Percentiles rank a stretch among this genome's conserved stretches.
These are phyloP conservation scores for Naegleria lovaniensis DNA, from an alignment of 208 protist genomes.

Conservation along the genomic window DNA sequence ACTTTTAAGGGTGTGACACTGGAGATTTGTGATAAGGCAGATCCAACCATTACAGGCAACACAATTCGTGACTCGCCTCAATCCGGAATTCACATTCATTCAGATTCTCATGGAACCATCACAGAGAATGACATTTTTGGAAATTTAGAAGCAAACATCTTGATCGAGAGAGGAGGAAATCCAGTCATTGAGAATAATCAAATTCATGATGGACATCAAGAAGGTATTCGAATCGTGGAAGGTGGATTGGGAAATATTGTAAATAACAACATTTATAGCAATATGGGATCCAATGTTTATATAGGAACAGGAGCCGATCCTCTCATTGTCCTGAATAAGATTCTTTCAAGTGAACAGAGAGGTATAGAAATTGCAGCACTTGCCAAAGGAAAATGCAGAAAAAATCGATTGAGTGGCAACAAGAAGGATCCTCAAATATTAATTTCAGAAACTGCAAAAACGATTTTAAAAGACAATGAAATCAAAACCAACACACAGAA, in stretches of 20 bases:
- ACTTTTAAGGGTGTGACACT: not conserved
- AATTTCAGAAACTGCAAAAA: not conserved
- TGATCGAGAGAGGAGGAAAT: not conserved
- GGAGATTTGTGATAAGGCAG: not conserved
- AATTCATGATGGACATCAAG: not conserved
- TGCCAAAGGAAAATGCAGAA: not conserved
- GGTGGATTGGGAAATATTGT: not conserved
- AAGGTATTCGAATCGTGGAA: not conserved
- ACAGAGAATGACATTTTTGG: not conserved
- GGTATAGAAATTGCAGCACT: not conserved
- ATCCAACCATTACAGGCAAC: not conserved
- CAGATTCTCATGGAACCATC: not conserved
- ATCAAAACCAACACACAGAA: not conserved
- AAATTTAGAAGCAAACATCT: not conserved
- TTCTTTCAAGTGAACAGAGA: not conserved
- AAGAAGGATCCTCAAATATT: not conserved
- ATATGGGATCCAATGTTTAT: not conserved
- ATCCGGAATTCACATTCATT: not conserved
- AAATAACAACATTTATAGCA: not conserved
- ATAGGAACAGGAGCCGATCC: not conserved
- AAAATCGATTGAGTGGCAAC: not conserved
- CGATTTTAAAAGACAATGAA: not conserved
- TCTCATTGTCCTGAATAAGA: not conserved
- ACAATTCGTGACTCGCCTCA: not conserved
- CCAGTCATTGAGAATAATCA: not conserved